Evolutionary conservation across 306 rosid genomes (phyloP).

Genomic region (Prunus padus): DNA sequence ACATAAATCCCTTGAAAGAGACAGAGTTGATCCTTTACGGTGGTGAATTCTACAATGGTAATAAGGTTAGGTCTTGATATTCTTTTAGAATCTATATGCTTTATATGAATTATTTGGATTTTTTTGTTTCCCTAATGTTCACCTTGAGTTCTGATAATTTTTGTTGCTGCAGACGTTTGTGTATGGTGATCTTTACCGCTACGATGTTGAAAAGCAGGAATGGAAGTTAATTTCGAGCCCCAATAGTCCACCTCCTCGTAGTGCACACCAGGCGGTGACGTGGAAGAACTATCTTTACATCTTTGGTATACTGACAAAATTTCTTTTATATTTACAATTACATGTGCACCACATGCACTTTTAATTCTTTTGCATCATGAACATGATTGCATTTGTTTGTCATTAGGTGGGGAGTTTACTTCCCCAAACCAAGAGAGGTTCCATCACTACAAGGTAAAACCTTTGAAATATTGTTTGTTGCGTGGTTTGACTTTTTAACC

Average conservation of each 20-base stretch:
- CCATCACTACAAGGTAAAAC: conserved; percentile 91
- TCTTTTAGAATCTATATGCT: neutral
- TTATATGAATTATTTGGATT: neutral
- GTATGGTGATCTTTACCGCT: conserved; percentile 83
- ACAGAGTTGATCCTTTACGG: conserved; percentile 84
- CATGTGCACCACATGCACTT: neutral
- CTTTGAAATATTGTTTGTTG: conserved; percentile 15
- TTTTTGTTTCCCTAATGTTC: neutral
- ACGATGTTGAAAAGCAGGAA: conserved; percentile 82
- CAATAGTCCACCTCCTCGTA: conserved; percentile 96
- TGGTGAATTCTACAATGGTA: conserved; percentile 96
- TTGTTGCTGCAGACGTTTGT: conserved; percentile 68
- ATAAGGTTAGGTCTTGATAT: conserved; percentile 52
- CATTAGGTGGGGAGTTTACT: conserved; percentile 89
- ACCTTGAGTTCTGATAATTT: conserved; percentile 11
- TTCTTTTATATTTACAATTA: neutral
- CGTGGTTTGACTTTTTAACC: conserved; percentile 25
- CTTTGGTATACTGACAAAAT: conserved; percentile 50
- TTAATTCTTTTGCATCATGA: neutral
- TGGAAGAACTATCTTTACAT: conserved; percentile 95
- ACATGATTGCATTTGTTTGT: conserved; percentile 12
- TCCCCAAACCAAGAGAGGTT: conserved; percentile 98
- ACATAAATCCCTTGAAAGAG: conserved; percentile 89
- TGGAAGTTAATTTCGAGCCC: conserved; percentile 94
- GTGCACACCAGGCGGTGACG: conserved; percentile 95